Percentiles rank a stretch among this genome's conserved stretches.
Evolutionary conservation across 2,329 filamentous ascomycete species (phyloP).

Genomic region (Cladosporium sp.): DNA sequence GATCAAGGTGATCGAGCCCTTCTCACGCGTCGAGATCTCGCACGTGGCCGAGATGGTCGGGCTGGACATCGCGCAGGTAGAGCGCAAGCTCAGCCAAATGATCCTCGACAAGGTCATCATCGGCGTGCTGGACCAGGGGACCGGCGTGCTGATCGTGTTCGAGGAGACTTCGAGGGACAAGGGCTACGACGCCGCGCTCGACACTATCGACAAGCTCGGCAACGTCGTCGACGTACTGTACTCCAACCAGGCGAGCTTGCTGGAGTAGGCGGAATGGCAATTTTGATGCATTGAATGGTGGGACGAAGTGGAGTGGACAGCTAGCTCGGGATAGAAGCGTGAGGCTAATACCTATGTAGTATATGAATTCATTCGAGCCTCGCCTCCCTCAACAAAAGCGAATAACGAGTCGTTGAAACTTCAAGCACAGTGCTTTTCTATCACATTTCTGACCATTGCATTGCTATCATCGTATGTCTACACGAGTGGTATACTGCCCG

Average conservation of each 20-base stretch:
- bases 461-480: conserved; percentile 13
- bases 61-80: conserved; percentile 90
- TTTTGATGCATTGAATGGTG: neutral
- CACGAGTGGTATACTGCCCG: conserved; percentile 11
- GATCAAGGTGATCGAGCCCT: conserved; percentile 99
- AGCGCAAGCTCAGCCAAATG: conserved; percentile 98
- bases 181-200: conserved; percentile 87
- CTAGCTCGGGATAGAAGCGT: no score
- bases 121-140: conserved; percentile 92
- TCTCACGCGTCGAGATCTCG: conserved; percentile 91
- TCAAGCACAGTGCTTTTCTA: no score
- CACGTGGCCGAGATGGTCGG: conserved; percentile 98
- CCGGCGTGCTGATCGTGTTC: conserved; percentile 94
- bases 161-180: conserved; percentile 92
- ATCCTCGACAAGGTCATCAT: conserved; percentile 99
- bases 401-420: no score
- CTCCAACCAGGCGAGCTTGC: conserved; percentile 90
- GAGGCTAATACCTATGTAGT: no score
- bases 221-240: conserved; percentile 97
- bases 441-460: no score
- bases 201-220: conserved; percentile 94
- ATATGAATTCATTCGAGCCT: no score
- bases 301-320: neutral
- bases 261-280: conserved; percentile 59
- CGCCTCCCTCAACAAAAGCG: no score